Evolutionary conservation across 164 flowering plant species (phyloP).

Genomic region (Warburgia ugandensis): DNA sequence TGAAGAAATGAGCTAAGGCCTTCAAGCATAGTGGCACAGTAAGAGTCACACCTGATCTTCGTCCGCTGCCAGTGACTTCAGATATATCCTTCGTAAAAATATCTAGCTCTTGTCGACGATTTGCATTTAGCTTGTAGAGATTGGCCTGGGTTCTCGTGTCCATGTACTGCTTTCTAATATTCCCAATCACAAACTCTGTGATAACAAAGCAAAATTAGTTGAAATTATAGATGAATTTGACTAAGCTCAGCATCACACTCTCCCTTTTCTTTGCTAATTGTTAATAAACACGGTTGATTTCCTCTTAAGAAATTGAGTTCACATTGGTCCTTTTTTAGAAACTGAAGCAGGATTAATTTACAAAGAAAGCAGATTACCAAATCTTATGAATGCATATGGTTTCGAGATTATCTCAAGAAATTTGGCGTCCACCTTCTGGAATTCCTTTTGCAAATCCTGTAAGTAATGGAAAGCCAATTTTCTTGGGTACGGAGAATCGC

Average conservation of each 20-base stretch:
- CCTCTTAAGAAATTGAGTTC: background rate
- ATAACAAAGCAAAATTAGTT: background rate
- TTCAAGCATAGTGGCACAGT: background rate
- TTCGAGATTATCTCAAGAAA: constrained; percentile 25
- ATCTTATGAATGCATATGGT: constrained; percentile 39
- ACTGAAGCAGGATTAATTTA: too few species aligned
- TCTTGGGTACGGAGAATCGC: constrained; percentile 49
- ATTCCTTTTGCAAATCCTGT: constrained; percentile 41
- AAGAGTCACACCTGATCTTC: constrained; percentile 20
- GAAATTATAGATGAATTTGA: background rate
- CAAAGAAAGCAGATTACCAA: constrained; percentile 40
- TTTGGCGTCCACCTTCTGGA: constrained; percentile 25
- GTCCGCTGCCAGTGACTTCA: constrained; percentile 22
- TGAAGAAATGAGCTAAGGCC: background rate
- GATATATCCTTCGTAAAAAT: constrained; percentile 26
- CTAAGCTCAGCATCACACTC: background rate
- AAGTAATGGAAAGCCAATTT: constrained; percentile 40
- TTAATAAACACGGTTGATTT: background rate
- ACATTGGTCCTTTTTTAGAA: background rate
- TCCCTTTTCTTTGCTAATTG: background rate
- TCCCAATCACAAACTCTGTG: constrained; percentile 42
- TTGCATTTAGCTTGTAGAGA: constrained; percentile 36
- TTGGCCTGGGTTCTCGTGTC: constrained; percentile 55
- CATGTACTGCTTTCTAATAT: constrained; percentile 34
- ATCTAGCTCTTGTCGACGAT: constrained; percentile 25